A percentile compares a stretch with the other conserved stretches of the same genome.
Evolutionary conservation across 331 rosid species (phyloP).

Genomic region (Dryas integrifolia): DNA sequence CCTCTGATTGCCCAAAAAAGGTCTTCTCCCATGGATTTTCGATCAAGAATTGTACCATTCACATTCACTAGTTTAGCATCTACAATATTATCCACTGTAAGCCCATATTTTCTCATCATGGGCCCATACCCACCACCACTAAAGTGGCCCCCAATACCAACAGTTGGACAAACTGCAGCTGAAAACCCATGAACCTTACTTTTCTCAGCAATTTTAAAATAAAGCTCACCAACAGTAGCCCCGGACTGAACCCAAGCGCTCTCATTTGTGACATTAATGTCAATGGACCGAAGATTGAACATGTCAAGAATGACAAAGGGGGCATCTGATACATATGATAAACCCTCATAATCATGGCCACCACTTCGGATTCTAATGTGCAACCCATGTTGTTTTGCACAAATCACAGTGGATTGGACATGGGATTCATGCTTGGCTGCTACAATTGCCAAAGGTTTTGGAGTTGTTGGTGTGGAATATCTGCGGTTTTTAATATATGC

Average conservation of each 20-base stretch:
- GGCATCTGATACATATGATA: slow-evolving; percentile 24
- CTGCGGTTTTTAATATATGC: slow-evolving; percentile 3
- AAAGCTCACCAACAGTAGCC: slow-evolving; percentile 48
- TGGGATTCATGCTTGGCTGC: slow-evolving; percentile 9
- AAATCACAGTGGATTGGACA: slow-evolving; percentile 23
- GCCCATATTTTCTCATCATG: slow-evolving; percentile 39
- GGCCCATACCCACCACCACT: slow-evolving; percentile 56
- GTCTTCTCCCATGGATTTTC: slow-evolving; percentile 44
- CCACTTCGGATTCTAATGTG: slow-evolving; percentile 33
- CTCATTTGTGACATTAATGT: slow-evolving; percentile 23
- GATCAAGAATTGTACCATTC: slow-evolving; percentile 33
- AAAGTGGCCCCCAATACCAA: slow-evolving; percentile 56
- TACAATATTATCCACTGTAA: slow-evolving; percentile 32
- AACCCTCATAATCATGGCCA: slow-evolving; percentile 42
- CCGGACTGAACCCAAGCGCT: slow-evolving; percentile 54
- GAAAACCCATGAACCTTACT: slow-evolving; percentile 48
- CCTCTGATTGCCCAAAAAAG: slow-evolving; percentile 49
- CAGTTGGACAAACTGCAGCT: slow-evolving; percentile 42
- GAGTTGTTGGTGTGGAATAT: slow-evolving; percentile 7
- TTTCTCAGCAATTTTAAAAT: slow-evolving; percentile 41
- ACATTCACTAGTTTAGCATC: slow-evolving; percentile 32
- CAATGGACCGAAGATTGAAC: slow-evolving; percentile 35
- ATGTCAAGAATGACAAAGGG: slow-evolving; percentile 50
- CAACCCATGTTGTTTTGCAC: slow-evolving; percentile 5
- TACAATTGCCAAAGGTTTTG: slow-evolving; percentile 24